Evolutionary conservation across 805 yeast genomes (phyloP), one percentile per base, ranked within the genome.

Genomic region (Schwanniomyces polymorphus): DNA sequence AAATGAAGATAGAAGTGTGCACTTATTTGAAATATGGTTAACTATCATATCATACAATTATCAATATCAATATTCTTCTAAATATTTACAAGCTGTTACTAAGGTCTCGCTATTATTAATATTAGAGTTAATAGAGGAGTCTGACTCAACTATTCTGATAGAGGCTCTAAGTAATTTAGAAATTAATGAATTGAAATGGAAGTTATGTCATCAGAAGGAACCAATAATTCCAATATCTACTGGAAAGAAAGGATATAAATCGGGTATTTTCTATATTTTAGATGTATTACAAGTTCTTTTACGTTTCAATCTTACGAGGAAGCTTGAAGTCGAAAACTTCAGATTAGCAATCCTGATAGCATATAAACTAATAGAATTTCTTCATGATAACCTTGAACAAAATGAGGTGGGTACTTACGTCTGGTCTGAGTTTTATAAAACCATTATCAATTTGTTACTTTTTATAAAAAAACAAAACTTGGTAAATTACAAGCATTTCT

Each of bases 141-240:
- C 27, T 14, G 26, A 26, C 16, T 23, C 27, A n/a, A 7, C 25
- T 5, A 5, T n/a, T 12, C n/a, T 40, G 12, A 21, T 49, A 5
- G 51, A 53, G 9, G 42, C 49, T 8, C 35, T 55, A 3, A 49
- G 50, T 18, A 25, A 55, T 6, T 57, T 49, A 28, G 50, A 57
- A 21, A 60, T 66, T 5, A 63, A 74, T 43, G 77, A 72, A 46
- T 62, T 61, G 56, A 63, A 64, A 44, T 74, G 75, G 74, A 74
- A 73, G 51, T 53, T 73, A 37, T 69, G 74, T 29, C 79, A 71
- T 47, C 78, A 74, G 45, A 60, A 57, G 43, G 44, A 52, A 11
- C 76, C 78, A 1, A 43, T 66, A 9, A 52, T 74, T 3, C 73
- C 74, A 31, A 50, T 51, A 23, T 58, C 57, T 46, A 16, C 47